phyloP scores from a whole-genome alignment of 148 eudicot genomes.

The Pouteria glomerata region DNA sequence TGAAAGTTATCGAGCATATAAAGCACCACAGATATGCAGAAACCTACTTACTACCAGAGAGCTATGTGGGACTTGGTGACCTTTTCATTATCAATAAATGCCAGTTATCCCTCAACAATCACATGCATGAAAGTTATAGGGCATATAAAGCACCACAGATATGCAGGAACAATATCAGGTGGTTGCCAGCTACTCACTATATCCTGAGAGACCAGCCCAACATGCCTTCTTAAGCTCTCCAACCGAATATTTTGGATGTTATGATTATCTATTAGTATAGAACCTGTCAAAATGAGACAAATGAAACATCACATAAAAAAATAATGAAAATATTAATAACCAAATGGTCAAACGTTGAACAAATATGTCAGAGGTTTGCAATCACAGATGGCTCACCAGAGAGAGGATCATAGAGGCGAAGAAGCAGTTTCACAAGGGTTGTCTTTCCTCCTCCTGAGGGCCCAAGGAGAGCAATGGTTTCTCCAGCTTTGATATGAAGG shows the following conservation, averaged over 20 bases:
- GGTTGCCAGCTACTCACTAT: conserved; percentile 47
- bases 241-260: conserved; percentile 49
- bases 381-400: conserved; percentile 40
- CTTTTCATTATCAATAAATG: no score
- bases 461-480: conserved; percentile 91
- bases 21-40: neutral
- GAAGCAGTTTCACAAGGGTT: conserved; percentile 80
- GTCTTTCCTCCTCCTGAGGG: conserved; percentile 99
- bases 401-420: conserved; percentile 92
- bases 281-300: conserved; percentile 42
- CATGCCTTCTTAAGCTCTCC: conserved; percentile 77
- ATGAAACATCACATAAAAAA: neutral
- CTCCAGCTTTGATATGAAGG: conserved; percentile 82
- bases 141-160: neutral
- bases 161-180: neutral
- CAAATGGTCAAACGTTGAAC: neutral
- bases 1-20: neutral
- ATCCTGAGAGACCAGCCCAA: conserved; percentile 92
- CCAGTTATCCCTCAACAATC: neutral
- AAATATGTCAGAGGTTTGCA: neutral
- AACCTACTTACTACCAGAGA: neutral
- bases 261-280: conserved; percentile 60
- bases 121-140: neutral
- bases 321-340: conserved; percentile 10
- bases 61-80: neutral